Conservation (phyloP, 169 alveolate species). For the Plasmodium fragile region DNA sequence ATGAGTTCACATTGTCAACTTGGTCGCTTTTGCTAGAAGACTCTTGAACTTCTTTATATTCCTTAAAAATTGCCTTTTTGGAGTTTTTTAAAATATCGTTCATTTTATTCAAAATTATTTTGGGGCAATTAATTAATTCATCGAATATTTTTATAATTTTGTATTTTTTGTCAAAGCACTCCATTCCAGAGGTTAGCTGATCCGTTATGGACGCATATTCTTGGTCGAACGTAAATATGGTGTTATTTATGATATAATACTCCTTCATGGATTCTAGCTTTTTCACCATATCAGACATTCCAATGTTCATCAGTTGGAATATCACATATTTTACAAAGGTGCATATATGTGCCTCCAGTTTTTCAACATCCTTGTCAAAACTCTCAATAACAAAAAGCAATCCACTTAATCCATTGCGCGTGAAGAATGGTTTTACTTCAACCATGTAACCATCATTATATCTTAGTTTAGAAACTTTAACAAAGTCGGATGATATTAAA, state of each 20-base stretch:
- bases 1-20: not conserved
- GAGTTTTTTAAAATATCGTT: constrained; percentile 48
- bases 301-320: constrained; percentile 45
- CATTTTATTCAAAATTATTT: constrained; percentile 47
- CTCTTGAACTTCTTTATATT: constrained; percentile 13
- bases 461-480: constrained; percentile 37
- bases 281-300: constrained; percentile 26
- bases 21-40: not conserved
- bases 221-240: constrained; percentile 60
- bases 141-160: constrained; percentile 71
- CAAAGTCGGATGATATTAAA: constrained; percentile 67
- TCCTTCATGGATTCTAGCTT: constrained; percentile 53
- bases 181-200: constrained; percentile 38
- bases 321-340: constrained; percentile 54
- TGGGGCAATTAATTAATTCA: constrained; percentile 71
- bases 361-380: constrained; percentile 58
- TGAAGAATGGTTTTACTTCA: constrained; percentile 49
- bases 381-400: constrained; percentile 67
- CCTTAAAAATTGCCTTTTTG: constrained; percentile 57
- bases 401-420: constrained; percentile 66
- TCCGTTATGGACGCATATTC: constrained; percentile 67
- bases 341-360: constrained; percentile 54
- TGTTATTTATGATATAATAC: constrained; percentile 44
- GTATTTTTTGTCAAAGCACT: constrained; percentile 71
- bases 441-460: constrained; percentile 65